Base-by-base conservation (phyloP, 208 protist species). In the Leishmania arabica region DNA sequence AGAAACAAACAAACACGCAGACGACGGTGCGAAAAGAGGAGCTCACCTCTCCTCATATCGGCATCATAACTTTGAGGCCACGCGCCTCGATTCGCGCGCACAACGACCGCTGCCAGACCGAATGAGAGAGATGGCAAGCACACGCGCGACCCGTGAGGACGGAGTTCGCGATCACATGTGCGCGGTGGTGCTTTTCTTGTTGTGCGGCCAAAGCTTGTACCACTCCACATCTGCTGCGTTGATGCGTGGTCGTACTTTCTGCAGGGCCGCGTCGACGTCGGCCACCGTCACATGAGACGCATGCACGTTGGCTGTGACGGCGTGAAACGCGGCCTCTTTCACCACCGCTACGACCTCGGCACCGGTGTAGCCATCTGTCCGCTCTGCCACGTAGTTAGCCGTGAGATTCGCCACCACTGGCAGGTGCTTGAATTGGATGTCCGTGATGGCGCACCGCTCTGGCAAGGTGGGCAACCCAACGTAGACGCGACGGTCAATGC, bases 401-500 rank as follows among this genome's bases (percentile, higher is more conserved):
- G 93, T 90, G 0, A 99, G 85, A 62, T 95, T 86, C 9, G 58
- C 40, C 3, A 68, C 78, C 47, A 91, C 72, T 0, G 95, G 93
- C 9, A 98, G 91, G 54, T 88, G 83, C 11, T 76, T 75, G 13
- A 99, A 79, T 70, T 93, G 84, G 56, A 99, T 99, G 19, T 78
- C 74, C 34, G 97, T 81, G 65, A 99, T 99, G 31, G 92, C 92
- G 45, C 62, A 64, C n/a, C 98, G 93, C 40, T 95, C 88, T 11
- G 68, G 72, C 1, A 66, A 31, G 56, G 95, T 88, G 8, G 99
- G 99, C 37, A 98, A 89, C 8, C 88, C 87, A 0, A 99, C 92
- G 82, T 99, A 98, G 24, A 99, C 81, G 58, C 98, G 88, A 90
- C 88, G 81, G 65, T 98, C 97, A 78, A 99, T 95, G 42, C 98